Evolutionary conservation across 805 yeast species (phyloP), one percentile per base, ranked within the genome.

Genomic region (Saccharomycopsis fermentans): DNA sequence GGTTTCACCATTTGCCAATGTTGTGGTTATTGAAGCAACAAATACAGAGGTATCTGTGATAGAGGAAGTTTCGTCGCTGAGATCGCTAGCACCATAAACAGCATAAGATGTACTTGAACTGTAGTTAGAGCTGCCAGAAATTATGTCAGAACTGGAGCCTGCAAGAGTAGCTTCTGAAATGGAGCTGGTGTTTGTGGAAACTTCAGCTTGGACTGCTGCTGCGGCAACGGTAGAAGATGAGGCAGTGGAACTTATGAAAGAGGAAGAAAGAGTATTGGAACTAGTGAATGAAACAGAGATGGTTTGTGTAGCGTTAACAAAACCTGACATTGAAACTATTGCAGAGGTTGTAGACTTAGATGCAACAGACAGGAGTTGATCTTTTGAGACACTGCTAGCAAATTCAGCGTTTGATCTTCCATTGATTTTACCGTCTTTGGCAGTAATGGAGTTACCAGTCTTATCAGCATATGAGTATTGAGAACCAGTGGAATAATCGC

Each of bases 401-500:
- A 58, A 58, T 12, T 55, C 57, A 16, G 58, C 36, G 24, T 37
- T 35, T 24, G 32, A 16, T 59, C 60, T 60, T 8, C 63, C 63
- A 34, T 58, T 58, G 47, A 60, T 47, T 14, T 43, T 16, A 24
- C 63, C 63, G 9, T 56, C 58, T 14, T 35, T 52, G 21, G 59
- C 39, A n/a, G 9, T 27, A 26, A 60, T 55, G 11, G 53, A 55
- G 52, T 58, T 53, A 16, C 63, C 63, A 21, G 63, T 56, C 26
- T 84, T 16, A 87, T 82, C 54, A 74, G 68, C 83, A 67, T 84
- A 84, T 36, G 72, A 64, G 68, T 86, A 86, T 61, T 76, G 74
- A 1, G 73, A 64, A 55, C 91, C 92, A 24, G 82, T 74, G 1
- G 90, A 84, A 66, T 84, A 86, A 70, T 86, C 91, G 32, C 83